phyloP scores from a whole-genome alignment of 805 yeast genomes.

The Kodamaea jinghongensis region DNA sequence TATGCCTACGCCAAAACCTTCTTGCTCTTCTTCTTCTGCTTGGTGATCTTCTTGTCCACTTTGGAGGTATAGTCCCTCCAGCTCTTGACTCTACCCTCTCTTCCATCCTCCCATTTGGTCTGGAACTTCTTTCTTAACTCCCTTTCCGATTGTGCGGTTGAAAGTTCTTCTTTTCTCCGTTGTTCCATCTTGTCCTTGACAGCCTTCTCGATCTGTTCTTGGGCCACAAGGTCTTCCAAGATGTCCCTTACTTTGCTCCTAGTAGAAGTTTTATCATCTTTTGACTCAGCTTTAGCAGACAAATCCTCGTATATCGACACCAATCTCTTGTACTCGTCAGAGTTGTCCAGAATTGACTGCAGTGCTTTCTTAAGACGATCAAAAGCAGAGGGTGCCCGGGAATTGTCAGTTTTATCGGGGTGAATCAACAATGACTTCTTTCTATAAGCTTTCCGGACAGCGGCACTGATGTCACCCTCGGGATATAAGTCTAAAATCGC shows the following conservation, averaged over 20 bases:
- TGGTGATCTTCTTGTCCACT: slow-evolving; percentile 46
- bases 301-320: slow-evolving; percentile 30
- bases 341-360: slow-evolving; percentile 18
- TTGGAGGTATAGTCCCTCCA: slow-evolving; percentile 55
- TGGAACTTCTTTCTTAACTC: slow-evolving; percentile 42
- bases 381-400: slow-evolving; percentile 63
- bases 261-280: neutral
- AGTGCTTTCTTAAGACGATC: slow-evolving; percentile 58
- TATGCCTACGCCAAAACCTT: slow-evolving; percentile 42
- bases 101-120: slow-evolving; percentile 56
- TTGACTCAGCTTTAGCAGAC: slow-evolving; percentile 6
- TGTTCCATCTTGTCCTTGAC: slow-evolving; percentile 28
- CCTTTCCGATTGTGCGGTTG: slow-evolving; percentile 39
- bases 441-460: slow-evolving; percentile 50
- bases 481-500: slow-evolving; percentile 48
- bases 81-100: slow-evolving; percentile 55
- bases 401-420: slow-evolving; percentile 61
- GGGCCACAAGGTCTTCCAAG: slow-evolving; percentile 37
- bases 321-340: slow-evolving; percentile 21
- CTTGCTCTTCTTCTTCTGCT: slow-evolving; percentile 31
- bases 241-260: slow-evolving; percentile 43
- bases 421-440: slow-evolving; percentile 63
- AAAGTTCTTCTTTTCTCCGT: slow-evolving; percentile 20
- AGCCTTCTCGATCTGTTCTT: slow-evolving; percentile 25
- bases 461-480: slow-evolving; percentile 17